These are phyloP conservation scores for Sinapis alba DNA, from an alignment of 441 rosid species.

Conservation along the genomic window DNA sequence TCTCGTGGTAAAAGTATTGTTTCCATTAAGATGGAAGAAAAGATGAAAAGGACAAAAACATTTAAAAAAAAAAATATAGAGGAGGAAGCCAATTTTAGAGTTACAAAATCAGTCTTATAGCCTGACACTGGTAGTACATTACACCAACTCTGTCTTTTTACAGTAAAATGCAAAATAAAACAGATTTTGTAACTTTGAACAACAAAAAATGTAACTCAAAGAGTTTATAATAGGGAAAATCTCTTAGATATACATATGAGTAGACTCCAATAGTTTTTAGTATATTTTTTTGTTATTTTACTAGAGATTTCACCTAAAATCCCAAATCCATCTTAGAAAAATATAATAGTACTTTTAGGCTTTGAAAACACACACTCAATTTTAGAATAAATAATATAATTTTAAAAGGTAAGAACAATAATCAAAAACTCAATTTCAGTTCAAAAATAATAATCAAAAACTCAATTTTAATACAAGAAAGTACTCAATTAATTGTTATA, in stretches of 20 bases:
- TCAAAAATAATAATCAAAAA: background rate
- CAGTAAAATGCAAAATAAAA: background rate
- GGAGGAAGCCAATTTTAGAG: conserved; percentile 23
- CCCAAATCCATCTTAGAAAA: background rate
- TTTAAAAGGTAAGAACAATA: background rate
- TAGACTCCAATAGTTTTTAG: background rate
- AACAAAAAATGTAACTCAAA: background rate
- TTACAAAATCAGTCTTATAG: conserved; percentile 19
- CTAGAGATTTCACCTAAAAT: background rate
- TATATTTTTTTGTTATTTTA: background rate
- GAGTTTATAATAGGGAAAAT: background rate
- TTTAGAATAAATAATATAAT: background rate
- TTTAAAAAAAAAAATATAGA: background rate
- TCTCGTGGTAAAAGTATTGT: conserved; percentile 4
- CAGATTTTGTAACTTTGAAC: background rate
- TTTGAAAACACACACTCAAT: background rate
- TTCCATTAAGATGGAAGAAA: conserved; percentile 11
- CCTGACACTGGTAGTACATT: conserved; percentile 20
- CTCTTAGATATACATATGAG: background rate
- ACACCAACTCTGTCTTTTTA: conserved; percentile 3
- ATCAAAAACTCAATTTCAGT: background rate
- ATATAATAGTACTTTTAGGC: background rate
- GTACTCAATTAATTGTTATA: background rate
- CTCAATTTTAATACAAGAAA: background rate
- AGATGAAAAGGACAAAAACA: background rate